These are phyloP conservation scores for Thielaviopsis punctulata DNA, from an alignment of 2,329 filamentous ascomycete species.

Conservation along the genomic window DNA sequence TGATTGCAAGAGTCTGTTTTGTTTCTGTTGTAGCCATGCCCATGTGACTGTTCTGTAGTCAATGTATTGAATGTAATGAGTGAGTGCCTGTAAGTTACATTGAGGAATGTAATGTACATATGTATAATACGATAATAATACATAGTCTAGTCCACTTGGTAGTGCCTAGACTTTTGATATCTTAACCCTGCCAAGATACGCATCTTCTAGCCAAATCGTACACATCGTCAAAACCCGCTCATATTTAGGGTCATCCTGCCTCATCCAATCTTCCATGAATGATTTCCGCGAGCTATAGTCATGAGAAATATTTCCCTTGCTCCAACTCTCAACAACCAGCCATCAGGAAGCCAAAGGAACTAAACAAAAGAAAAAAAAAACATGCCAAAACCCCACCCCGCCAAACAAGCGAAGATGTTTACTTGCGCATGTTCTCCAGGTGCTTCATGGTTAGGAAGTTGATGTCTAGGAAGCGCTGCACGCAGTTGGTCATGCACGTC, in stretches of 20 bases:
- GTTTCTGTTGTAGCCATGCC: neutral
- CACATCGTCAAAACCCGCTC: neutral
- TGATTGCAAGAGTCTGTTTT: neutral
- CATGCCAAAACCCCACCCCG: neutral
- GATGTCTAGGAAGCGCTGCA: conserved; percentile 83
- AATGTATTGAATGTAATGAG: neutral
- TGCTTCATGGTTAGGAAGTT: conserved; percentile 75
- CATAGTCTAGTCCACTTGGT: neutral
- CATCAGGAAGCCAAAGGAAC: no score
- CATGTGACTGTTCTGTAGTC: neutral
- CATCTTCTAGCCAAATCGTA: neutral
- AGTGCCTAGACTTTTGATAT: neutral
- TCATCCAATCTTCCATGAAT: neutral
- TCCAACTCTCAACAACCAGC: neutral
- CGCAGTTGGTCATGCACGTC: conserved; percentile 76
- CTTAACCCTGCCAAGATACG: neutral
- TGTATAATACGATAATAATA: neutral
- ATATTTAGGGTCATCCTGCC: neutral
- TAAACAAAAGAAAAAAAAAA: no score
- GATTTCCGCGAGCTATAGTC: no score
- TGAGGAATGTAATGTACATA: neutral
- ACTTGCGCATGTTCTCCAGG: conserved; percentile 42
- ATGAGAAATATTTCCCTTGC: neutral
- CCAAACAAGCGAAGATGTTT: no score
- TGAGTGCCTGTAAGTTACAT: neutral